A percentile compares a stretch with the other conserved stretches of the same genome.
phyloP scores from a whole-genome alignment of 208 protist species.

The Leishmania amazonensis region DNA sequence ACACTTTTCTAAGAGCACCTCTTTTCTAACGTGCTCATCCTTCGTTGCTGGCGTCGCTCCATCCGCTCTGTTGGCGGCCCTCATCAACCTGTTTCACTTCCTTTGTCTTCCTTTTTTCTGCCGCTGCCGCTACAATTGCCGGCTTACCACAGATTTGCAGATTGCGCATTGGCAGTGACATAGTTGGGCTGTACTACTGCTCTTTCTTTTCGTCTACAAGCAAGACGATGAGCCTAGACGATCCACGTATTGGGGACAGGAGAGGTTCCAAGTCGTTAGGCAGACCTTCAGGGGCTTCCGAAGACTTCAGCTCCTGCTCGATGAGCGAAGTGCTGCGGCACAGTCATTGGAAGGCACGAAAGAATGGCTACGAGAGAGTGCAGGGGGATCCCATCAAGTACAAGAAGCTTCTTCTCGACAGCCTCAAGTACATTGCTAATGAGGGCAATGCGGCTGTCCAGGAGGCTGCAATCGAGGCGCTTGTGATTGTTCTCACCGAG shows the following conservation, averaged over 20 bases:
- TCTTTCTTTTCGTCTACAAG: background rate
- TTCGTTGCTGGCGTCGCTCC: background rate
- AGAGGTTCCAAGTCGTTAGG: conserved; percentile 27
- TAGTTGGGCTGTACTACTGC: background rate
- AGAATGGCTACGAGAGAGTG: conserved; percentile 63
- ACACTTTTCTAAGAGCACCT: background rate
- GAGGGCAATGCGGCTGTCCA: conserved; percentile 72
- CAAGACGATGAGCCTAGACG: conserved; percentile 43
- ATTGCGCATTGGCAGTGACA: background rate
- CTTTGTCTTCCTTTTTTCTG: background rate
- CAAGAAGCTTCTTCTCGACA: conserved; percentile 43
- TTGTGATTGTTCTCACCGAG: conserved; percentile 39
- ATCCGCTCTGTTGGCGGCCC: background rate
- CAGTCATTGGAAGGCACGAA: conserved; percentile 81
- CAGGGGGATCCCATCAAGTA: conserved; percentile 30
- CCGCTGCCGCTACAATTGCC: background rate
- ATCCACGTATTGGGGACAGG: conserved; percentile 41
- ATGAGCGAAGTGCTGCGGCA: conserved; percentile 56
- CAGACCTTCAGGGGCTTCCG: conserved; percentile 13
- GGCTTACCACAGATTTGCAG: background rate
- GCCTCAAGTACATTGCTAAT: conserved; percentile 28
- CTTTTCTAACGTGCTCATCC: background rate
- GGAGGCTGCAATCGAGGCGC: conserved; percentile 66
- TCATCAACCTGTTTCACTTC: background rate
- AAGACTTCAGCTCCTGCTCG: conserved; percentile 58